phyloP scores from a whole-genome alignment of 495 filamentous ascomycete genomes.

The Cercophora samala region DNA sequence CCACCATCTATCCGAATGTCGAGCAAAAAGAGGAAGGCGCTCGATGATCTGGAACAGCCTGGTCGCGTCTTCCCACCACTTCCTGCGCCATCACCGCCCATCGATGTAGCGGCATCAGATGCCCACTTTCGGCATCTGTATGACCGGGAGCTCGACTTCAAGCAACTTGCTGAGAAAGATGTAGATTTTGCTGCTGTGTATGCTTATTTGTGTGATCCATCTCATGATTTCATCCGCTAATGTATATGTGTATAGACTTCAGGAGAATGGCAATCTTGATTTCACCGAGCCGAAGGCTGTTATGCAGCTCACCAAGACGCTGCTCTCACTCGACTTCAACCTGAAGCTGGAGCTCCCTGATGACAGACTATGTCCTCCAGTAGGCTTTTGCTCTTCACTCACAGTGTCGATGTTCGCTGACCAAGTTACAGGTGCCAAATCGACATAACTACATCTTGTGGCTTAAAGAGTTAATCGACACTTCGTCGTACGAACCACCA shows the following conservation, averaged over 20 bases:
- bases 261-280: conserved; percentile 65
- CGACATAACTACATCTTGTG: conserved; percentile 88
- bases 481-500: conserved; percentile 56
- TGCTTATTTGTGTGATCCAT: neutral
- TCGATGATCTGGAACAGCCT: conserved; percentile 9
- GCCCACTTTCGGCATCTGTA: conserved; percentile 40
- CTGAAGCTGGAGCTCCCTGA: conserved; percentile 66
- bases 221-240: neutral
- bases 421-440: conserved; percentile 59
- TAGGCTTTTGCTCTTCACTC: conserved; percentile 36
- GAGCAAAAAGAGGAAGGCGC: conserved; percentile 28
- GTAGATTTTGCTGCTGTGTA: conserved; percentile 32
- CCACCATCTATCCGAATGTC: conserved; percentile 13
- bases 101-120: conserved; percentile 17
- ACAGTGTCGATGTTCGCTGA: neutral
- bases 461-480: conserved; percentile 82
- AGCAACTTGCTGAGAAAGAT: conserved; percentile 33
- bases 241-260: conserved; percentile 40
- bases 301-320: conserved; percentile 75
- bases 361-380: conserved; percentile 87
- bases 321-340: conserved; percentile 73
- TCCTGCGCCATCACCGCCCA: neutral
- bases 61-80: neutral
- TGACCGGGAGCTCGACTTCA: conserved; percentile 34
- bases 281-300: conserved; percentile 77